These are phyloP conservation scores for Trichoderma sp. DNA, from an alignment of 2,329 filamentous ascomycete genomes.

Conservation along the genomic window DNA sequence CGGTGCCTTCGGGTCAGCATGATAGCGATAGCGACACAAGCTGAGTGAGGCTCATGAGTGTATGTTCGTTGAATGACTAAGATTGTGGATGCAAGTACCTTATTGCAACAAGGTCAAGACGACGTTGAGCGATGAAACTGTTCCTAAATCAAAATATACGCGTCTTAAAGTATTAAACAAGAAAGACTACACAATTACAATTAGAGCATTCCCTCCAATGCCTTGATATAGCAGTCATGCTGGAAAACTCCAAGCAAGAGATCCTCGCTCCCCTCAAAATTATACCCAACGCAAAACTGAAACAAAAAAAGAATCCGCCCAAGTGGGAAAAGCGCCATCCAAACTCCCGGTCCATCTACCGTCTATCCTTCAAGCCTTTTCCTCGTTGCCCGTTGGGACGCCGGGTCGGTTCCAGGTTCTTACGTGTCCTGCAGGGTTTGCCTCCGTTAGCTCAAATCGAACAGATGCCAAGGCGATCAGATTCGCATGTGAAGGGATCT, in stretches of 20 bases:
- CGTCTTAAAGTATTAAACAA: neutral
- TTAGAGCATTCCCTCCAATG: neutral
- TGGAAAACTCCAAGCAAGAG: neutral
- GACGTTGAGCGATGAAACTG: neutral
- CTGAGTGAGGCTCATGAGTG: neutral
- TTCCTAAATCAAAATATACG: neutral
- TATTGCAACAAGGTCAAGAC: neutral
- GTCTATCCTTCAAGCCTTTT: neutral
- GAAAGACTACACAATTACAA: neutral
- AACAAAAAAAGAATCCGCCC: neutral
- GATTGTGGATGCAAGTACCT: neutral
- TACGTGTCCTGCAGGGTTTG: constrained; percentile 62
- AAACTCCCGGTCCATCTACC: constrained; percentile 7
- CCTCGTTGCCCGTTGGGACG: neutral
- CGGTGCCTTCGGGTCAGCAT: constrained; percentile 2
- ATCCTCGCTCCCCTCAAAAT: neutral
- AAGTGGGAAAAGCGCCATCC: neutral
- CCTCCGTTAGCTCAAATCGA: constrained; percentile 27
- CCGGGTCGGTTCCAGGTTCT: constrained; percentile 71
- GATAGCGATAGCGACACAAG: neutral
- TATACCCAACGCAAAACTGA: neutral
- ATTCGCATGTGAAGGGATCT: constrained; percentile 35
- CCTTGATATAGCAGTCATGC: constrained; percentile 1
- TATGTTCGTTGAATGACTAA: neutral
- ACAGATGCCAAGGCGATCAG: neutral